phyloP scores from a whole-genome alignment of 176 grass and related monocot genomes.

The Avena atlantica region DNA sequence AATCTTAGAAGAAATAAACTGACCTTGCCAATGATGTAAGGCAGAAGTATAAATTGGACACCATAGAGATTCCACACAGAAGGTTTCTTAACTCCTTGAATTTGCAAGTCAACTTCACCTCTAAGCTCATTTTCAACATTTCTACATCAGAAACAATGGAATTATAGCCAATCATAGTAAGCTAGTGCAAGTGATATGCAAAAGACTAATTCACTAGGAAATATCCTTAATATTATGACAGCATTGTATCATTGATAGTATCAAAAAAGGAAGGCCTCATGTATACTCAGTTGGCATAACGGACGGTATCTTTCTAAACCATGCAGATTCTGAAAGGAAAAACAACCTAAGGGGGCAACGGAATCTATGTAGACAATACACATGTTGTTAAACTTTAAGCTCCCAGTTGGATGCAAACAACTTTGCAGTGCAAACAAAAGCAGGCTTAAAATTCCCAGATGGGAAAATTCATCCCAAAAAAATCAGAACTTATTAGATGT shows the following conservation, averaged over 20 bases:
- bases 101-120: conserved; percentile 90
- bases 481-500: neutral
- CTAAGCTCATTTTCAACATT: conserved; percentile 73
- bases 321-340: neutral
- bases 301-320: conserved; percentile 9
- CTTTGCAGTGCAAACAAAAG: neutral
- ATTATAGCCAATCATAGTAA: neutral
- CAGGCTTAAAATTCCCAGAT: conserved; percentile 30
- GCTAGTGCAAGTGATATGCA: neutral
- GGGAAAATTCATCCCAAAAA: conserved; percentile 6
- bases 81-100: conserved; percentile 87
- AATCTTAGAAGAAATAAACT: conserved; percentile 23
- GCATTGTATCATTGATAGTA: neutral
- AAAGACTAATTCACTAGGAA: neutral
- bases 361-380: conserved; percentile 24
- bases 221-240: neutral
- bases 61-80: conserved; percentile 82
- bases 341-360: neutral
- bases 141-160: conserved; percentile 45
- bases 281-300: neutral
- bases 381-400: conserved; percentile 6
- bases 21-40: conserved; percentile 88
- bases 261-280: neutral
- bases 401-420: conserved; percentile 17
- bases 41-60: conserved; percentile 86